phyloP scores from a whole-genome alignment of 2,329 filamentous ascomycete species.

The Ophiocordyceps camponoti-floridani region DNA sequence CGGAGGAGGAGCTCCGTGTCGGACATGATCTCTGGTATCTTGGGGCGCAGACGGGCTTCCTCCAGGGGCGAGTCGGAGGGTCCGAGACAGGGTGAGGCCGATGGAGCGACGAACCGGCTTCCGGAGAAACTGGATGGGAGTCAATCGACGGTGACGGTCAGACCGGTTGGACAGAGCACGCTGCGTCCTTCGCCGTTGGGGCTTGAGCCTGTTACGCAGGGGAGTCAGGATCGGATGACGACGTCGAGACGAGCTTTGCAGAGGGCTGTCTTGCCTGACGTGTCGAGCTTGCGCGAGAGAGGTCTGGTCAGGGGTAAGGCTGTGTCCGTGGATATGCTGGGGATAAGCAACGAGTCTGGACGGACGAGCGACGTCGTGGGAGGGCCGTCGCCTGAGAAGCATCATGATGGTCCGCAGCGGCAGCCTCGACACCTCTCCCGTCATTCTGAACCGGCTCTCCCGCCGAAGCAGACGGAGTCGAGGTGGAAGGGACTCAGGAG shows the following conservation, averaged over 20 bases:
- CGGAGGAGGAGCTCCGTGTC: slow-evolving; percentile 12
- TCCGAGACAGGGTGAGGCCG: background rate
- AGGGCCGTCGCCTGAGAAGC: background rate
- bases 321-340: too few relatives aligned
- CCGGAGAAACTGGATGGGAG: slow-evolving; percentile 1
- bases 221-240: background rate
- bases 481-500: slow-evolving; percentile 16
- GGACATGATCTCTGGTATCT: slow-evolving; percentile 11
- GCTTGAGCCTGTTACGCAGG: slow-evolving; percentile 1
- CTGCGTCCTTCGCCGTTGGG: slow-evolving; percentile 2
- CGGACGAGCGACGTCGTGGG: background rate
- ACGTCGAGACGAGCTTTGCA: background rate
- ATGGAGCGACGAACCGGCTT: background rate
- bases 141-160: slow-evolving; percentile 2
- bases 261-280: background rate
- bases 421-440: background rate
- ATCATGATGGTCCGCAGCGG: background rate
- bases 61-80: slow-evolving; percentile 5
- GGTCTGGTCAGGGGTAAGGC: too few relatives aligned
- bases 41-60: slow-evolving; percentile 8
- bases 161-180: slow-evolving; percentile 1
- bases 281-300: background rate
- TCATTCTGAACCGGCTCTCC: background rate
- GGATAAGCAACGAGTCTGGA: too few relatives aligned
- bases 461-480: slow-evolving; percentile 3